Evolutionary conservation across 768 basidiomycete species (phyloP), one percentile per base, ranked within the genome.

Genomic region (Calocybe gangraenosa): DNA sequence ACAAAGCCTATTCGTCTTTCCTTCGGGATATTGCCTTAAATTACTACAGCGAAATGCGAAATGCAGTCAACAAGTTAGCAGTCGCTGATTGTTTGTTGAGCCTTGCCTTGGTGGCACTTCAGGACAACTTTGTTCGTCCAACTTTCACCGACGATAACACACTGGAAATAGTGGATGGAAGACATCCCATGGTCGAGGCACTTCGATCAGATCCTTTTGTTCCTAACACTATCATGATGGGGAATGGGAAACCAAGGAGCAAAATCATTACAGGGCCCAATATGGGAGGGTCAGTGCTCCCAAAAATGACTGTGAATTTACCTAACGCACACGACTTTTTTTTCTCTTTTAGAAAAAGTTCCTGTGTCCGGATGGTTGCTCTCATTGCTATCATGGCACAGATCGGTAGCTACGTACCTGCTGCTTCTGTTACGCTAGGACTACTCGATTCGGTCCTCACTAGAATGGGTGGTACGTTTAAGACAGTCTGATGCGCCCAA

Each of bases 371-470:
- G 25, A 88, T 86, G 81, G 72, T 84, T 20, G 87, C 85, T 11
- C 70, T 92, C 40, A 81, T 88, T 47, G 78, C 74, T 4, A 75
- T 89, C 14, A 84, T 84, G 87, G 87, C 90, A 1, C 93, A 97
- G 59, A 82, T 96, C n/a, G 95, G 95, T 9, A 87, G 83, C 13
- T 95, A 90, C 58, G 91, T 97, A 2, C 95, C 95, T 14, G 92
- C 92, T 1, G 64, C 66, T 11, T 74, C 79, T 0, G 84, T 87
- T 38, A 84, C 66, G 51, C 65, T 95, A 35, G 81, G 86, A n/a
- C 67, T 94, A 41, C 72, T 92, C 40, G 93, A 97, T 56, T 81
- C 84, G 0, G 79, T 97, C 15, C 73, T 87, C 18, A 94, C 92
- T 2, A 75, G 94, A 40, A 94, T 94, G 91, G 92, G 92, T 47